phyloP scores from a whole-genome alignment of 169 alveolate species.

The Plasmodium coatneyi region DNA sequence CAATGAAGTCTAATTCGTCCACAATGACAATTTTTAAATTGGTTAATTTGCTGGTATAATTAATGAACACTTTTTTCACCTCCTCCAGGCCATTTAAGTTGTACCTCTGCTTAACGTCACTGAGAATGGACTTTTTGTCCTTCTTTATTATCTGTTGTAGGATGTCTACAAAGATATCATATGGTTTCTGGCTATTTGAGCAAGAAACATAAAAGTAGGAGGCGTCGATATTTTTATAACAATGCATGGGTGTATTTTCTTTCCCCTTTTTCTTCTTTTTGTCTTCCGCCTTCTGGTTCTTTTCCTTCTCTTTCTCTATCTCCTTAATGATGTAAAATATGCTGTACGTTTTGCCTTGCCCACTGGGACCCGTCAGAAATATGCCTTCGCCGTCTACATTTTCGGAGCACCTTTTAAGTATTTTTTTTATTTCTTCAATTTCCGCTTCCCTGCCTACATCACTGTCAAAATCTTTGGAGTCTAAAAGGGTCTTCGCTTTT shows the following conservation, averaged over 20 bases:
- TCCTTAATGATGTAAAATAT: slow-evolving; percentile 67
- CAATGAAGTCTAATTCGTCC: slow-evolving; percentile 66
- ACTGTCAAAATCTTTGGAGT: slow-evolving; percentile 64
- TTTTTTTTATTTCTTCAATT: slow-evolving; percentile 48
- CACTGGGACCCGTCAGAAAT: slow-evolving; percentile 66
- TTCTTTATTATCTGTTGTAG: slow-evolving; percentile 57
- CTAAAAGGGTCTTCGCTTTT: slow-evolving; percentile 47
- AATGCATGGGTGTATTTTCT: background rate
- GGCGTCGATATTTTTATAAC: slow-evolving; percentile 48
- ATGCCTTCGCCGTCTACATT: slow-evolving; percentile 50
- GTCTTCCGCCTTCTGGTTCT: background rate
- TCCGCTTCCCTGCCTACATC: slow-evolving; percentile 71
- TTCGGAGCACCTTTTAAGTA: slow-evolving; percentile 36
- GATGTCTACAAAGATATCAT: slow-evolving; percentile 62
- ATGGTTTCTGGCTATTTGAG: slow-evolving; percentile 60
- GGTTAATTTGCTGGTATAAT: slow-evolving; percentile 54
- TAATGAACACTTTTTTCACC: slow-evolving; percentile 45
- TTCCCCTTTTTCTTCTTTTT: background rate
- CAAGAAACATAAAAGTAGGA: slow-evolving; percentile 68
- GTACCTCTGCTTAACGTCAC: slow-evolving; percentile 39
- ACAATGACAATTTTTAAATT: slow-evolving; percentile 65
- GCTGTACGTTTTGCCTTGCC: slow-evolving; percentile 69
- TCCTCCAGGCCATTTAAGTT: slow-evolving; percentile 60
- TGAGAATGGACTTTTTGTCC: slow-evolving; percentile 30
- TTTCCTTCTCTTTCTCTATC: slow-evolving; percentile 46